Conservation (phyloP, 1,139 yeast species). For the Yamadazyma dushanensis region DNA sequence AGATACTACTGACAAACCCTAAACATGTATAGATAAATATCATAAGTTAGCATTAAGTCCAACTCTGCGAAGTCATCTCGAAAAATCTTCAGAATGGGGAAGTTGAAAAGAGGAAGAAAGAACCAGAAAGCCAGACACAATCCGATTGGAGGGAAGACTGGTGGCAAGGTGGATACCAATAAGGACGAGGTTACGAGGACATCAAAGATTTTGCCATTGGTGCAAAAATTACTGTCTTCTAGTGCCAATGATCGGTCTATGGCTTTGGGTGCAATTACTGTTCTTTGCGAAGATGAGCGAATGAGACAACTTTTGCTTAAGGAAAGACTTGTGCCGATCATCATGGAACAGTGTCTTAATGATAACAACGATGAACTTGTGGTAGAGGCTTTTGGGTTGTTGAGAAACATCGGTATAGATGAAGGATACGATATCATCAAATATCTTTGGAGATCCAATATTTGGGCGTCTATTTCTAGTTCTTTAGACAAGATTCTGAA, state of each 20-base stretch:
- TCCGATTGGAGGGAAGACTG: conserved; percentile 35
- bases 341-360: conserved; percentile 63
- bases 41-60: not conserved
- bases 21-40: not conserved
- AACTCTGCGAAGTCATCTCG: conserved; percentile 4
- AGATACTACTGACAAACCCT: not conserved
- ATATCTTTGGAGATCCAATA: conserved; percentile 73
- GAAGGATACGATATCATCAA: conserved; percentile 87
- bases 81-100: conserved; percentile 54
- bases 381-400: conserved; percentile 75
- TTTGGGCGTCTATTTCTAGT: conserved; percentile 60
- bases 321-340: conserved; percentile 63
- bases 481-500: conserved; percentile 50
- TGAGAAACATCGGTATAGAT: conserved; percentile 77
- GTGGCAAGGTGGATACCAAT: conserved; percentile 22
- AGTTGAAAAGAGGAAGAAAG: conserved; percentile 70
- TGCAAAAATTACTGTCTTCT: conserved; percentile 61
- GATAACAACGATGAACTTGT: conserved; percentile 74
- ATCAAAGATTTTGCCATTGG: conserved; percentile 65
- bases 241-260: conserved; percentile 72
- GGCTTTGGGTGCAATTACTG: conserved; percentile 75
- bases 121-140: conserved; percentile 54
- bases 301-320: conserved; percentile 65
- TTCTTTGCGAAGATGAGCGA: conserved; percentile 66
- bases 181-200: conserved; percentile 53